Conservation (phyloP, 371 early-diverging fungal species). For the Haplosporangium sp. region DNA sequence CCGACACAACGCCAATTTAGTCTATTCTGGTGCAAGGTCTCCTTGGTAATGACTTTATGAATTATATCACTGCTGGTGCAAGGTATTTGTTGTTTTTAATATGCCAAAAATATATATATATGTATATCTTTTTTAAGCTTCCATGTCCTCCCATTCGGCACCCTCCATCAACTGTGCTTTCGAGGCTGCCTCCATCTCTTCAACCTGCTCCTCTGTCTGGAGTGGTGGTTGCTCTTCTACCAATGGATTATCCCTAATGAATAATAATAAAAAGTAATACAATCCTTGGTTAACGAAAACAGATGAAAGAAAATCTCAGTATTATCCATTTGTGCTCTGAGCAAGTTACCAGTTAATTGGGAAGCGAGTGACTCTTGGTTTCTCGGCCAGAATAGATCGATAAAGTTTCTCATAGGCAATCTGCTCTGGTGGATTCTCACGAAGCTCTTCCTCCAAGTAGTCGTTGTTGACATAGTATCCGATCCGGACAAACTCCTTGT, state of each 20-base stretch:
- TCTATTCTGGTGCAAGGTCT: conserved; percentile 3
- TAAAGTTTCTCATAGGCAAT: conserved; percentile 78
- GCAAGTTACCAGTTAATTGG: conserved; percentile 72
- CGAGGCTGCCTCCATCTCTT: conserved; percentile 37
- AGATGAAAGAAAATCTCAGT: neutral
- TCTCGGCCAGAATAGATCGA: conserved; percentile 91
- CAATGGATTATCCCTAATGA: conserved; percentile 52
- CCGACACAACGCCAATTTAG: neutral
- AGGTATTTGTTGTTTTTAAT: neutral
- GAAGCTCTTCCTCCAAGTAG: conserved; percentile 81
- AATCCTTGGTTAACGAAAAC: neutral
- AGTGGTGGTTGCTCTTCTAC: conserved; percentile 53
- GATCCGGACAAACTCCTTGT: conserved; percentile 93
- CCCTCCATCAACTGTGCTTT: conserved; percentile 43
- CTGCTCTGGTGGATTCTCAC: conserved; percentile 74
- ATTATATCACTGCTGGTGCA: neutral
- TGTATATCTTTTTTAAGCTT: conserved; percentile 16
- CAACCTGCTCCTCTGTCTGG: conserved; percentile 50
- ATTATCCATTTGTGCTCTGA: neutral
- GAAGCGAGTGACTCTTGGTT: conserved; percentile 93
- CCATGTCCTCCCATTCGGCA: conserved; percentile 51
- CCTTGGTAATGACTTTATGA: neutral
- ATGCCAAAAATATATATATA: neutral
- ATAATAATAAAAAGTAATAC: neutral
- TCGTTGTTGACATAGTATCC: conserved; percentile 97